A percentile compares a stretch with the other conserved stretches of the same genome.
Conservation (phyloP, 352 stramenopile species). For the Globisporangium recalcitrans region DNA sequence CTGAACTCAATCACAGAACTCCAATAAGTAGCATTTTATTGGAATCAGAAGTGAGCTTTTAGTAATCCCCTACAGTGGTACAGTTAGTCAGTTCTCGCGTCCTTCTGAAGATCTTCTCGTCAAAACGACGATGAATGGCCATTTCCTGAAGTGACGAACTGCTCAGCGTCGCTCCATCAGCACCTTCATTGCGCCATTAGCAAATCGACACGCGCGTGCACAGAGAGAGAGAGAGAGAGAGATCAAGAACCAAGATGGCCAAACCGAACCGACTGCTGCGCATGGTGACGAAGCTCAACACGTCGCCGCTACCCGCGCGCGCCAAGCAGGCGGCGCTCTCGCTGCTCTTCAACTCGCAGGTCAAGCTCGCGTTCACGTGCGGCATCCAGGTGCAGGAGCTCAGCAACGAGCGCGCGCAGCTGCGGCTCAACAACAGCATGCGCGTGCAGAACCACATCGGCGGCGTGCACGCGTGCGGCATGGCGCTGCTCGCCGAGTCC, state of each 20-base stretch:
- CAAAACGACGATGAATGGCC: background rate
- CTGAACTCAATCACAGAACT: no score
- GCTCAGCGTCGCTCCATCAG: no score
- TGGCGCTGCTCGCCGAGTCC: slow-evolving; percentile 80
- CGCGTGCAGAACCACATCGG: slow-evolving; percentile 89
- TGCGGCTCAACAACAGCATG: slow-evolving; percentile 65
- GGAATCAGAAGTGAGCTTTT: no score
- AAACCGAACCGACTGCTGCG: slow-evolving; percentile 55
- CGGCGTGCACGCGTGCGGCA: slow-evolving; percentile 80
- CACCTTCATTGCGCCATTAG: background rate
- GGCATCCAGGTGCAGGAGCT: slow-evolving; percentile 73
- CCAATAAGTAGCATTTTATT: no score
- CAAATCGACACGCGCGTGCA: background rate
- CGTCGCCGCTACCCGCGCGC: slow-evolving; percentile 27
- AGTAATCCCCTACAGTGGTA: no score
- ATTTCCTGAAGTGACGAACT: background rate
- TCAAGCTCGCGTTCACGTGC: slow-evolving; percentile 78
- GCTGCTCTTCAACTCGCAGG: slow-evolving; percentile 77
- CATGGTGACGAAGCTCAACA: slow-evolving; percentile 51
- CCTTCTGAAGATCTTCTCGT: background rate
- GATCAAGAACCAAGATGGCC: slow-evolving; percentile 15
- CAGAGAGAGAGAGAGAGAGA: background rate
- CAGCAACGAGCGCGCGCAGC: slow-evolving; percentile 30
- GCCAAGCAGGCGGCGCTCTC: slow-evolving; percentile 48
- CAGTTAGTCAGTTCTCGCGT: no score